Percentiles rank a stretch among this genome's conserved stretches.
Evolutionary conservation across 306 rosid species (phyloP).

Genomic region (Quercus robur): DNA sequence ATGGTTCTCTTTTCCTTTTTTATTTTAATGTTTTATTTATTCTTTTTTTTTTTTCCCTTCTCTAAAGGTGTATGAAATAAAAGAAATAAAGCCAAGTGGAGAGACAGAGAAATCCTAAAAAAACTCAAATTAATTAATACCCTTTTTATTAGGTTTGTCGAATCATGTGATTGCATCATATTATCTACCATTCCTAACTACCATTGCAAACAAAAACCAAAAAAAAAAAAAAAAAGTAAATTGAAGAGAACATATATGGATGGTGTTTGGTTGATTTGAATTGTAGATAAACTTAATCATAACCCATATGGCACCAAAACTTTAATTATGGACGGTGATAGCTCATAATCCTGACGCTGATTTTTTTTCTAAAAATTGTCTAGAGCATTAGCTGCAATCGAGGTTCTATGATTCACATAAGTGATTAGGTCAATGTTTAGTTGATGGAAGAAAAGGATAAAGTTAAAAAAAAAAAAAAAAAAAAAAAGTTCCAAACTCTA

Average conservation of each 20-base stretch:
- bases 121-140: slow-evolving; percentile 39
- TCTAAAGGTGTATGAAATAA: slow-evolving; percentile 14
- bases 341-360: slow-evolving; percentile 14
- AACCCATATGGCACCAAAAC: slow-evolving; percentile 80
- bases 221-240: background rate
- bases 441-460: slow-evolving; percentile 9
- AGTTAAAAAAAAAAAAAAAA: background rate
- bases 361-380: background rate
- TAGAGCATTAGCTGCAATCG: slow-evolving; percentile 15
- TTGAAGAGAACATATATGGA: background rate
- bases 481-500: background rate
- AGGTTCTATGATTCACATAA: slow-evolving; percentile 2
- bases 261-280: slow-evolving; percentile 39
- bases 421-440: slow-evolving; percentile 2
- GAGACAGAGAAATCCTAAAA: slow-evolving; percentile 35
- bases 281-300: slow-evolving; percentile 63
- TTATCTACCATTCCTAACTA: slow-evolving; percentile 83
- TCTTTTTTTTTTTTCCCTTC: too few relatives aligned
- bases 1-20: slow-evolving; percentile 35
- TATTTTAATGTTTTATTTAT: slow-evolving; percentile 18
- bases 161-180: slow-evolving; percentile 66
- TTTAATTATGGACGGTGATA: slow-evolving; percentile 50
- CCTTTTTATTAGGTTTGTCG: slow-evolving; percentile 33
- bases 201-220: slow-evolving; percentile 28
- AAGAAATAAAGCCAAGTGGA: background rate